phyloP scores from a whole-genome alignment of 345 rosid genomes.

The Eucalyptus leucophloia region DNA sequence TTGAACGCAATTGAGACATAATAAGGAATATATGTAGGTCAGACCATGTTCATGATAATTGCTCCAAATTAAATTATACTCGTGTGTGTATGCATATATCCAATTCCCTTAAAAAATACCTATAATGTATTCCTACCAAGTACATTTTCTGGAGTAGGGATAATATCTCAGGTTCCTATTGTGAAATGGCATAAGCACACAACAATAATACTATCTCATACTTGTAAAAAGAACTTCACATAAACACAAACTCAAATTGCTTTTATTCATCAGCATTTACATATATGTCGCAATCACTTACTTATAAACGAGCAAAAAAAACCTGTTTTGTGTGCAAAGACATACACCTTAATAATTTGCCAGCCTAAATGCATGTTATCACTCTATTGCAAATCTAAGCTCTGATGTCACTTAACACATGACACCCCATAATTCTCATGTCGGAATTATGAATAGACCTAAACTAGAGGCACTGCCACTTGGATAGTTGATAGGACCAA shows the following conservation, averaged over 20 bases:
- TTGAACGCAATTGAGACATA: neutral
- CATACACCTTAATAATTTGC: neutral
- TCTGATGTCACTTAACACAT: neutral
- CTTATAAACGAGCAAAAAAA: neutral
- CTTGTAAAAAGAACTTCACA: neutral
- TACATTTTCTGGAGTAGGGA: neutral
- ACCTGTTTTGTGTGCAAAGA: neutral
- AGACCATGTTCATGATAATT: neutral
- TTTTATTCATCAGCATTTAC: neutral
- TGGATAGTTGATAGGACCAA: neutral
- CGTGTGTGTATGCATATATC: neutral
- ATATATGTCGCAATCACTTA: neutral
- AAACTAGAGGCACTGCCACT: neutral
- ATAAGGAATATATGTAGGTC: neutral
- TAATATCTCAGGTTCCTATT: neutral
- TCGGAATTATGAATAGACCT: neutral
- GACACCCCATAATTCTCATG: neutral
- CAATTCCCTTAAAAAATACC: neutral
- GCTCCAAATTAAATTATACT: neutral
- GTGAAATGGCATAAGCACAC: no score
- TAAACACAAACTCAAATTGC: neutral
- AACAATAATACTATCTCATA: no score
- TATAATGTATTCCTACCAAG: neutral
- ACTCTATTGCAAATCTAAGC: neutral
- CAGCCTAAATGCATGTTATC: neutral